phyloP scores from a whole-genome alignment of 441 rosid species.

The Corymbia calophylla region DNA sequence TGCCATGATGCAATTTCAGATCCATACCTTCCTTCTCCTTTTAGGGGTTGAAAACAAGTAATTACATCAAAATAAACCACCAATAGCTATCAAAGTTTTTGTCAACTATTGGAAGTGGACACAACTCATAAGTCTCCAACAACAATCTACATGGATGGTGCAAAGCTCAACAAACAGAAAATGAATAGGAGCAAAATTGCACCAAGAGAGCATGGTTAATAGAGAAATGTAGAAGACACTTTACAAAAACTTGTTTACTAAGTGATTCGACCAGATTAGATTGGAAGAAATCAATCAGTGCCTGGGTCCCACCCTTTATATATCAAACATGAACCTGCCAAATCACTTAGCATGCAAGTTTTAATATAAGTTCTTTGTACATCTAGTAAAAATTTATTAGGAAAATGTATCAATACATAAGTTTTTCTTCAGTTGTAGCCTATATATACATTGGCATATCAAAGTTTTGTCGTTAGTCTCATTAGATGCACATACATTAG shows the following conservation, averaged over 20 bases:
- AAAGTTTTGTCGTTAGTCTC: not conserved
- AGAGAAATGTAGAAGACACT: not conserved
- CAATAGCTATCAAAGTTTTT: not conserved
- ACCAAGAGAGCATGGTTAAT: not conserved
- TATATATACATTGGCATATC: not conserved
- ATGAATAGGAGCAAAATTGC: not conserved
- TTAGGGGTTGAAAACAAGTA: not conserved
- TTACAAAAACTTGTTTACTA: not conserved
- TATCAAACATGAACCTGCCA: not conserved
- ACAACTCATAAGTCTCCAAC: not conserved
- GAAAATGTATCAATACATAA: not conserved
- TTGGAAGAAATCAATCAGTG: not conserved
- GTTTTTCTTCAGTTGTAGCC: not conserved
- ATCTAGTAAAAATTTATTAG: not conserved
- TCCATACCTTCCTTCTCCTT: not conserved
- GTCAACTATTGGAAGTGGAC: not conserved
- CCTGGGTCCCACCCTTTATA: not conserved
- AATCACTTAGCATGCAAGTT: not conserved
- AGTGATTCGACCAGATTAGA: not conserved
- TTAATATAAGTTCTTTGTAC: not conserved
- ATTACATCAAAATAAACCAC: not conserved
- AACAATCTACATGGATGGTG: not conserved
- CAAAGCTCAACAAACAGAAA: not conserved
- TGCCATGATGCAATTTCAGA: not conserved
- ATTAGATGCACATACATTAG: not conserved